phyloP scores from a whole-genome alignment of 345 rosid species.

The Euphorbia tirucalli region DNA sequence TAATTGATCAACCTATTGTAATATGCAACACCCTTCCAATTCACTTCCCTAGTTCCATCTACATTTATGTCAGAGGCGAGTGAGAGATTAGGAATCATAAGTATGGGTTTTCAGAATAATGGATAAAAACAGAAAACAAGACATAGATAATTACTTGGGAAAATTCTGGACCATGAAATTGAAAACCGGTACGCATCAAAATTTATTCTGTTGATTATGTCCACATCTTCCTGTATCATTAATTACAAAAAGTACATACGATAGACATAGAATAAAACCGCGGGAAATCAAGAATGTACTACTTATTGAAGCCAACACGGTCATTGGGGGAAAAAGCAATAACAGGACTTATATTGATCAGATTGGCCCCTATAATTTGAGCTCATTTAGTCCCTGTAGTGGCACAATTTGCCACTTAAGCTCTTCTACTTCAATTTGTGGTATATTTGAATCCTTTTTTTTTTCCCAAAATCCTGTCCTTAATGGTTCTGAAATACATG shows the following conservation, averaged over 20 bases:
- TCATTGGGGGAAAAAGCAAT: background rate
- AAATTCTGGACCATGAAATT: conserved; percentile 97
- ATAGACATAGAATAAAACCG: background rate
- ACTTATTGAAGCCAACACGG: background rate
- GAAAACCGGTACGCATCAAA: conserved; percentile 97
- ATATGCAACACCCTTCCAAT: conserved; percentile 90
- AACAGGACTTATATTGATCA: too few relatives aligned
- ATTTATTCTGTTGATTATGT: conserved; percentile 69
- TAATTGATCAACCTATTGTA: conserved; percentile 82
- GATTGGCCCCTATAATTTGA: background rate
- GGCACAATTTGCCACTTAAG: background rate
- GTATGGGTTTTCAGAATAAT: background rate
- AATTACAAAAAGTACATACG: too few relatives aligned
- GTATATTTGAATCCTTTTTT: too few relatives aligned
- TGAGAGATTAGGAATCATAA: background rate
- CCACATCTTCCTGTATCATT: conserved; percentile 66
- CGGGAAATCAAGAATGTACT: background rate
- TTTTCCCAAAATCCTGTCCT: too few relatives aligned
- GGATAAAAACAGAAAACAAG: background rate
- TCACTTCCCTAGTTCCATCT: conserved; percentile 87
- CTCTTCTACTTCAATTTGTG: background rate
- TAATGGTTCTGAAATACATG: too few relatives aligned
- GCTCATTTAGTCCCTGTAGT: background rate
- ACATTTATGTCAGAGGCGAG: conserved; percentile 18
- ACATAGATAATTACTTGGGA: conserved; percentile 58